These are phyloP conservation scores for Exidia glandulosa DNA, from an alignment of 768 basidiomycete species.

Conservation along the genomic window DNA sequence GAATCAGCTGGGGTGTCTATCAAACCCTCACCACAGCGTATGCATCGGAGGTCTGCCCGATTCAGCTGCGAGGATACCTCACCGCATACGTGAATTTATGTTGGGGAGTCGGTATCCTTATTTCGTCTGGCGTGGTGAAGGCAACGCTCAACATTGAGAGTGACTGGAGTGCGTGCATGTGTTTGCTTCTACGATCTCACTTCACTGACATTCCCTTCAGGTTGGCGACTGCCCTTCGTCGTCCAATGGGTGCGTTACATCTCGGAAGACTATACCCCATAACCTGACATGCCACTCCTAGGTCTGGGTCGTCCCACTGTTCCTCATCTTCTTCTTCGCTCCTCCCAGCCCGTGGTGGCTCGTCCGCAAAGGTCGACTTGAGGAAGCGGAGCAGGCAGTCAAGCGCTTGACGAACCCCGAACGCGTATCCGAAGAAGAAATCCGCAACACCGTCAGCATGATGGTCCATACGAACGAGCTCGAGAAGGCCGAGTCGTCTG, in stretches of 20 bases:
- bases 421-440: conserved; percentile 12
- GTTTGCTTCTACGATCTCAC: not conserved
- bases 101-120: conserved; percentile 18
- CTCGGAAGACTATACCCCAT: not conserved
- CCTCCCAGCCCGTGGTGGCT: conserved; percentile 20
- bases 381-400: conserved; percentile 18
- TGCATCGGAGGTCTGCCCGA: conserved; percentile 23
- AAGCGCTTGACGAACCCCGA: conserved; percentile 10
- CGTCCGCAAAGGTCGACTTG: conserved; percentile 18
- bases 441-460: conserved; percentile 21
- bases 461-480: conserved; percentile 26
- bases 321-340: conserved; percentile 16
- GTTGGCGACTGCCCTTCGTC: conserved; percentile 11
- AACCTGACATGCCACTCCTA: not conserved
- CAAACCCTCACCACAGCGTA: conserved; percentile 22
- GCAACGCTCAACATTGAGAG: conserved; percentile 10
- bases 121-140: conserved; percentile 14
- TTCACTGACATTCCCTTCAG: not conserved
- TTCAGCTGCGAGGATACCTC: conserved; percentile 18
- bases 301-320: conserved; percentile 20
- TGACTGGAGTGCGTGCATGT: conserved; percentile 10
- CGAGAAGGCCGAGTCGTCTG: conserved; percentile 20
- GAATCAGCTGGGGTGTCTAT: conserved; percentile 10
- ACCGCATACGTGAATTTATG: conserved; percentile 22
- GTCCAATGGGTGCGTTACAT: conserved; percentile 15